A percentile compares a stretch with the other conserved stretches of the same genome.
Evolutionary conservation across 345 rosid genomes (phyloP).

Genomic region (Fremontodendron californicum): DNA sequence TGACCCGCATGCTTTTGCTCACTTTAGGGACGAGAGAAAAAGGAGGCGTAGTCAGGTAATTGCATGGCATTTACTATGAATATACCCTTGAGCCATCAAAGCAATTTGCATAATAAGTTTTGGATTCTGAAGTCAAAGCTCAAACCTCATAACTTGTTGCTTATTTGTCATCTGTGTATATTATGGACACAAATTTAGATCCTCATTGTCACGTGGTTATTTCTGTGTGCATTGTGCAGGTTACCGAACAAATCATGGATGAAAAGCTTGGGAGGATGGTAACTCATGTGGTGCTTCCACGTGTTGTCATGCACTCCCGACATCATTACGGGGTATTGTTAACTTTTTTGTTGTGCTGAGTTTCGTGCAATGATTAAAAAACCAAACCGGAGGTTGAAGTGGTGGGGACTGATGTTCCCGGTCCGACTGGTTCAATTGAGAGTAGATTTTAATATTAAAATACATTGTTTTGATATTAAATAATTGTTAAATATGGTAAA

Average conservation of each 20-base stretch:
- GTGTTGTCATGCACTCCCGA: slow-evolving; percentile 90
- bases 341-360: neutral
- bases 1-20: slow-evolving; percentile 98
- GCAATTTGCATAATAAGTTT: neutral
- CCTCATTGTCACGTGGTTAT: neutral
- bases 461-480: too few relatives aligned
- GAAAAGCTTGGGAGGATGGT: slow-evolving; percentile 88
- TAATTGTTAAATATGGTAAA: too few relatives aligned
- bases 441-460: too few relatives aligned
- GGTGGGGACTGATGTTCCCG: too few relatives aligned
- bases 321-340: slow-evolving; percentile 83
- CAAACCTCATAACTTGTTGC: neutral
- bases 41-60: slow-evolving; percentile 85
- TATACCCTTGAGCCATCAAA: neutral
- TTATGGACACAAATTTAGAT: neutral
- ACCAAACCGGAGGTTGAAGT: too few relatives aligned
- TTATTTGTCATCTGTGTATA: neutral
- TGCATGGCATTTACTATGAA: neutral
- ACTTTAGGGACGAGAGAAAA: slow-evolving; percentile 95
- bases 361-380: too few relatives aligned
- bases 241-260: slow-evolving; percentile 84
- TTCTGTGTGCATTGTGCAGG: slow-evolving; percentile 42
- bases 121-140: neutral
- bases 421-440: too few relatives aligned
- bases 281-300: slow-evolving; percentile 92